Conservation (phyloP, 129 eudicot genomes). For the carrot (Daucus carota) region DH1_v3.0 NC_030384.2:47547001-47547500, state of each 20-base stretch:
- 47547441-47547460: neutral
- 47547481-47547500: neutral
- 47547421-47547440: neutral
- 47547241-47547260: no score
- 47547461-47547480: neutral
- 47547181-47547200: no score
- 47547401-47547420: neutral
- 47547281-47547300: no score
- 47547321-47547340: no score
- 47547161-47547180: no score
- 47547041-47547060: slow-evolving; percentile 40
- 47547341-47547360: no score
- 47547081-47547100: no score
- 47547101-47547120: neutral
- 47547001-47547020: slow-evolving; percentile 65
- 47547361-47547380: neutral
- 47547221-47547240: no score
- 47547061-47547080: neutral
- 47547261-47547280: no score
- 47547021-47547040: slow-evolving; percentile 77
- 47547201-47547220: no score
- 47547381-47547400: neutral
- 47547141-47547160: neutral
- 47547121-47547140: neutral
- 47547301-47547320: no score